phyloP scores from a whole-genome alignment of 345 rosid genomes.

The Pelargonium nanum region DNA sequence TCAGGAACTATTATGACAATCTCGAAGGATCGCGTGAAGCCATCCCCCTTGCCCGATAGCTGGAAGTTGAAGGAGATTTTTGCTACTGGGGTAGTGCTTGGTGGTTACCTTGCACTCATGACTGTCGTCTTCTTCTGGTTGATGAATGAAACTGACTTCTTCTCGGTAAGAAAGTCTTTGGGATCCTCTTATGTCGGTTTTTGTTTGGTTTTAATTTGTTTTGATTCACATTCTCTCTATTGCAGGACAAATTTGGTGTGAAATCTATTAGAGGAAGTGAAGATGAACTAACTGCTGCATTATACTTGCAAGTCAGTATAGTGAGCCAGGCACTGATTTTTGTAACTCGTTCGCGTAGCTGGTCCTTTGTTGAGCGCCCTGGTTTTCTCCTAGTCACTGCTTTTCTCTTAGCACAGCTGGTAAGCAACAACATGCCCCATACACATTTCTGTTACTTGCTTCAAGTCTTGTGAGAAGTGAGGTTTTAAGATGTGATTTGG shows the following conservation, averaged over 20 bases:
- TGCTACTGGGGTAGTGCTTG: conserved; percentile 36
- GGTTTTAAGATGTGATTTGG: not conserved
- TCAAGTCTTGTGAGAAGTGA: not conserved
- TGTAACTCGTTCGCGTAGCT: conserved; percentile 41
- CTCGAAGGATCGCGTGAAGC: conserved; percentile 43
- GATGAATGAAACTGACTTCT: conserved; percentile 32
- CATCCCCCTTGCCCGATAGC: conserved; percentile 38
- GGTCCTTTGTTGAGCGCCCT: conserved; percentile 37
- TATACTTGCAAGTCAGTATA: conserved; percentile 46
- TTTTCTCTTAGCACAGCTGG: conserved; percentile 33
- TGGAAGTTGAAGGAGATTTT: conserved; percentile 42
- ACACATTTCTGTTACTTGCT: no score
- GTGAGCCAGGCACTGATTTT: conserved; percentile 46
- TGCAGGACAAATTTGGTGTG: conserved; percentile 35
- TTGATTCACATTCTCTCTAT: not conserved
- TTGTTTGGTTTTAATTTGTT: not conserved
- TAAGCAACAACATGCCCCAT: conserved; percentile 10
- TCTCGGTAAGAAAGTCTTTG: conserved; percentile 18
- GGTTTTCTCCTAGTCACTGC: conserved; percentile 29
- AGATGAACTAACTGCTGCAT: conserved; percentile 33
- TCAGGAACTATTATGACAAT: conserved; percentile 44
- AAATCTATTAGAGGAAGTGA: conserved; percentile 12
- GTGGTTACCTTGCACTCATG: conserved; percentile 32
- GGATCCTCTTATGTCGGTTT: not conserved
- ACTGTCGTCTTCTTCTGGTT: conserved; percentile 39